A percentile compares a stretch with the other conserved stretches of the same genome.
These are phyloP conservation scores for Saccharomycopsis selenospora DNA, from an alignment of 805 yeast genomes.

Conservation along the genomic window DNA sequence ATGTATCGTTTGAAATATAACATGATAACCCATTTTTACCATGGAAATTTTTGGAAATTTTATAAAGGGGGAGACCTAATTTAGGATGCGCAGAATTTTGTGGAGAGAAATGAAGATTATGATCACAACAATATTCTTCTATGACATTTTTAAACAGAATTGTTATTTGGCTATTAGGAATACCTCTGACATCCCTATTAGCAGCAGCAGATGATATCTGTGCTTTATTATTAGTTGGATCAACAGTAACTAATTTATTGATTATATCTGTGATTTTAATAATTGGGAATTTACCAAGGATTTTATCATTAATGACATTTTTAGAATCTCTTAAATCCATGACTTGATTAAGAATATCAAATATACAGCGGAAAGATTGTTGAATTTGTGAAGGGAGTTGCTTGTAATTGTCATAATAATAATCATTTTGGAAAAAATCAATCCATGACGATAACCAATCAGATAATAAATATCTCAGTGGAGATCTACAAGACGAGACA, in stretches of 20 bases:
- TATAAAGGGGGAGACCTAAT: slow-evolving; percentile 40
- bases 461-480: background rate
- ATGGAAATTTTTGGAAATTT: slow-evolving; percentile 29
- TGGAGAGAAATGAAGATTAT: slow-evolving; percentile 39
- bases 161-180: slow-evolving; percentile 26
- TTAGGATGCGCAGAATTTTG: slow-evolving; percentile 29
- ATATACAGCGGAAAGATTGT: background rate
- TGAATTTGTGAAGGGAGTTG: background rate
- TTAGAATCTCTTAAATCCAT: background rate
- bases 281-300: background rate
- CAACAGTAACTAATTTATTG: background rate
- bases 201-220: background rate
- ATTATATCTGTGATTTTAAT: background rate
- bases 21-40: slow-evolving; percentile 33
- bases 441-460: background rate
- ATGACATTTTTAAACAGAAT: slow-evolving; percentile 61
- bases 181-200: slow-evolving; percentile 2
- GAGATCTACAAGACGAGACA: background rate
- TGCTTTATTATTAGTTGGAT: background rate
- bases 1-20: slow-evolving; percentile 58
- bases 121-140: slow-evolving; percentile 46
- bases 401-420: background rate
- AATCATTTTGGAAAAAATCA: background rate
- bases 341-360: background rate
- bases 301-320: no score